phyloP scores from a whole-genome alignment of 352 stramenopile genomes.

The Detonula confervacea region DNA sequence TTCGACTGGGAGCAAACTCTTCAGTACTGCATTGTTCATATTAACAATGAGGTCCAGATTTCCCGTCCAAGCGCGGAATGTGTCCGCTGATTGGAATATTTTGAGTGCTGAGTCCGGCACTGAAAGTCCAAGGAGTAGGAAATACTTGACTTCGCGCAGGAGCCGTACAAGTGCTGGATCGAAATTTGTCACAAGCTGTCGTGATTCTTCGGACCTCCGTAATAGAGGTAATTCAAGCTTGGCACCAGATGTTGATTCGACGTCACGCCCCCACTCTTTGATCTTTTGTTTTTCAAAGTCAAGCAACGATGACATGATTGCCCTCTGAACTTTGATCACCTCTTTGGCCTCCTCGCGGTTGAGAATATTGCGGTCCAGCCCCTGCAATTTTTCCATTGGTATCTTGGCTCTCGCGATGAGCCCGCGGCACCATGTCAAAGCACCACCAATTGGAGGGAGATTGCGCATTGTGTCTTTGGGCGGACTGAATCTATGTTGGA shows the following conservation, averaged over 20 bases:
- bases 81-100: slow-evolving; percentile 94
- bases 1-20: slow-evolving; percentile 95
- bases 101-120: slow-evolving; percentile 93
- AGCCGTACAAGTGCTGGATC: slow-evolving; percentile 95
- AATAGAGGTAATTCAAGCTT: slow-evolving; percentile 96
- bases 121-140: slow-evolving; percentile 93
- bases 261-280: slow-evolving; percentile 94
- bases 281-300: slow-evolving; percentile 98
- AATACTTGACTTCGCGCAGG: slow-evolving; percentile 98
- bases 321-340: slow-evolving; percentile 96
- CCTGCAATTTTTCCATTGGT: slow-evolving; percentile 96
- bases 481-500: slow-evolving; percentile 91
- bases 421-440: slow-evolving; percentile 95
- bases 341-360: slow-evolving; percentile 98
- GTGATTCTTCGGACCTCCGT: slow-evolving; percentile 89
- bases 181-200: slow-evolving; percentile 96
- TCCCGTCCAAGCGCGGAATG: slow-evolving; percentile 94
- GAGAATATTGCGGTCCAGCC: slow-evolving; percentile 96
- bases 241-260: slow-evolving; percentile 92
- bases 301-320: slow-evolving; percentile 94
- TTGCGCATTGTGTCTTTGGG: slow-evolving; percentile 92
- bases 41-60: slow-evolving; percentile 98
- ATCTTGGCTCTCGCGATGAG: slow-evolving; percentile 95
- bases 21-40: slow-evolving; percentile 97
- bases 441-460: slow-evolving; percentile 93